Evolutionary conservation across 202 grass and related monocot genomes (phyloP), one percentile per base, ranked within the genome.

Genomic region (Zizania palustris): DNA sequence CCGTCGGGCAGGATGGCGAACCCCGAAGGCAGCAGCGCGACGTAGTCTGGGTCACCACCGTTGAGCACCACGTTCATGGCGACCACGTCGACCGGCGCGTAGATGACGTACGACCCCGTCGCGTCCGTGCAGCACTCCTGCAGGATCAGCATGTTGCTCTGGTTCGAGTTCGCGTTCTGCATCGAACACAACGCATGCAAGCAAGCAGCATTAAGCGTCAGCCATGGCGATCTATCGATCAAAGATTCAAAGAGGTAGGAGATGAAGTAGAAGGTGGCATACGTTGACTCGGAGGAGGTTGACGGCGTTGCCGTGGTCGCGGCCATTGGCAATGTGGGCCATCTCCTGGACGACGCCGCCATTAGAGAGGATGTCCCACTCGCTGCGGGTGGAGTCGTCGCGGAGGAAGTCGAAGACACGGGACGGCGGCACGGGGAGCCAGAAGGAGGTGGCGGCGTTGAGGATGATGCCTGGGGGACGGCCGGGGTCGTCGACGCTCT

Each of bases 131-230:
- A 86, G 75, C 92, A 87, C 65, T 99, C 96, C 83, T 99, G 96
- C 28, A 99, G 79, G 79, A 99, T 96, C 67, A 99, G 83, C 96
- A 93, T 99, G 92, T 87, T 91, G 92, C 85, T 93, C 82, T 99
- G 96, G 71, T 87, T 92, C 73, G 95, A 87, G 58, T 92, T 98
- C 20, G 84, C 80, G 64, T 91, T 95, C 92, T 99, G 71, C 55
- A 67, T 28, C 28, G 28, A 28, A 28, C 28, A 28, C 1, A 34
- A 21, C 13, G 39, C 43, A 43, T 5, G 43, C 40, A 11, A 16
- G 3, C 55, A 65, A 1, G 3, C 14, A 36, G 6, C 11, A 1
- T 9, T 16, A 0, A 13, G 15, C 43, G 13, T 18, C 82, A 63
- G 5, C 45, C 3, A 82, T 69, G 16, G 64, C n/a, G 35, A 39